A percentile compares a stretch with the other conserved stretches of the same genome.
These are phyloP conservation scores for Colletotrichum sublineola DNA, from an alignment of 2,329 filamentous ascomycete genomes.

Conservation along the genomic window DNA sequence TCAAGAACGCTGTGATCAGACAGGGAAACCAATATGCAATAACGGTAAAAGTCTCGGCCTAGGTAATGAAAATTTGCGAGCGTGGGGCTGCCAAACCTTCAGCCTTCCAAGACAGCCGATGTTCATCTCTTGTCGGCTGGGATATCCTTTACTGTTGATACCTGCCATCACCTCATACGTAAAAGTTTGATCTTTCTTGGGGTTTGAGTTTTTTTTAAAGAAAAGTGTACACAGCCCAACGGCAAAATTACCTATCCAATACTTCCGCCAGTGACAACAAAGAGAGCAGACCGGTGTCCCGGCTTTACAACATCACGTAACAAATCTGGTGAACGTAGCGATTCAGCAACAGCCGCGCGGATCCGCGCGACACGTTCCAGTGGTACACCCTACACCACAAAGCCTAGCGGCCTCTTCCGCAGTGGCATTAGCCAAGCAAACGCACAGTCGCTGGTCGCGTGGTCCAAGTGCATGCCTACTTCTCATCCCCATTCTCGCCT, in stretches of 20 bases:
- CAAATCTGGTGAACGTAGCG: slow-evolving; percentile 3
- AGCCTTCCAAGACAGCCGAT: slow-evolving; percentile 4
- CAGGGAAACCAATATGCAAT: slow-evolving; percentile 4
- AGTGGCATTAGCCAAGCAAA: slow-evolving; percentile 10
- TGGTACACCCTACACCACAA: background rate
- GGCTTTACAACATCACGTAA: background rate
- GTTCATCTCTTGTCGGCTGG: slow-evolving; percentile 6
- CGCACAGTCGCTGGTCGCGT: slow-evolving; percentile 24
- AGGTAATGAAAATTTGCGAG: slow-evolving; percentile 14
- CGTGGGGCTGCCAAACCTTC: background rate
- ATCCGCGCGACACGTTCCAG: slow-evolving; percentile 2
- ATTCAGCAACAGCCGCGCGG: slow-evolving; percentile 10
- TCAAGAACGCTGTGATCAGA: slow-evolving; percentile 7
- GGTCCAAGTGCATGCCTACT: slow-evolving; percentile 5
- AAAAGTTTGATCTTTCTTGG: background rate
- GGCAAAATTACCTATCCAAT: background rate
- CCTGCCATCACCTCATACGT: background rate
- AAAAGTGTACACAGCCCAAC: background rate
- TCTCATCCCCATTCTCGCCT: background rate
- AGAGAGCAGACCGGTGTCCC: background rate
- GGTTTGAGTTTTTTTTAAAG: background rate
- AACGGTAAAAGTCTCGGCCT: slow-evolving; percentile 3
- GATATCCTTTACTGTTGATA: background rate
- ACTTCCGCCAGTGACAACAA: background rate
- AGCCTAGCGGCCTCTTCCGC: slow-evolving; percentile 22